Evolutionary conservation across 768 basidiomycete genomes (phyloP).

Genomic region (Paxillus ammoniavirescens): DNA sequence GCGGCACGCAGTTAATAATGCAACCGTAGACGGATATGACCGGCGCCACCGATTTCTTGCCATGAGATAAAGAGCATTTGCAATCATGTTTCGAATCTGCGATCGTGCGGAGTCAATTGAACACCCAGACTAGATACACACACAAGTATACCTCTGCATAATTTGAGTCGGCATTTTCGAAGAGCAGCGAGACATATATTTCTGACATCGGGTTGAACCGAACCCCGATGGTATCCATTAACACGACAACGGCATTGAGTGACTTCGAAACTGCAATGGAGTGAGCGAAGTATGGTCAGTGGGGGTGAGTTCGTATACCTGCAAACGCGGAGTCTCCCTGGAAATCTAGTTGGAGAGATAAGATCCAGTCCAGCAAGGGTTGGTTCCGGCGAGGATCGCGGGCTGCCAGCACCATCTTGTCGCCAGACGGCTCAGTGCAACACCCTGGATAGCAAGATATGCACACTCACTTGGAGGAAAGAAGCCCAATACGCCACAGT

Average conservation of each 20-base stretch:
- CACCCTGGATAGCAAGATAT: neutral
- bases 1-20: constrained; percentile 56
- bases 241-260: constrained; percentile 59
- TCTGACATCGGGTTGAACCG: constrained; percentile 69
- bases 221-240: constrained; percentile 64
- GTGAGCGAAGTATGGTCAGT: constrained; percentile 5
- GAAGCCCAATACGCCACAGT: constrained; percentile 76
- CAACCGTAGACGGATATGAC: constrained; percentile 52
- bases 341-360: constrained; percentile 77
- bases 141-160: constrained; percentile 71
- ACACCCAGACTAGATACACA: neutral
- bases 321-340: constrained; percentile 84
- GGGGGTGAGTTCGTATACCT: constrained; percentile 45
- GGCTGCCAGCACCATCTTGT: constrained; percentile 53
- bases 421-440: constrained; percentile 7
- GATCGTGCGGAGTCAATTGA: constrained; percentile 3
- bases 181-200: constrained; percentile 65
- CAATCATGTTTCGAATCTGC: constrained; percentile 69
- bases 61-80: constrained; percentile 59
- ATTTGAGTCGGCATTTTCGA: constrained; percentile 74
- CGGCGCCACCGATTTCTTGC: constrained; percentile 67
- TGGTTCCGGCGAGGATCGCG: constrained; percentile 80
- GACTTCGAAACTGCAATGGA: constrained; percentile 67
- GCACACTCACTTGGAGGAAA: constrained; percentile 41
- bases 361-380: constrained; percentile 73